These are phyloP conservation scores for Parasarocladium wereldwijsianum DNA, from an alignment of 2,329 filamentous ascomycete genomes.

Conservation along the genomic window DNA sequence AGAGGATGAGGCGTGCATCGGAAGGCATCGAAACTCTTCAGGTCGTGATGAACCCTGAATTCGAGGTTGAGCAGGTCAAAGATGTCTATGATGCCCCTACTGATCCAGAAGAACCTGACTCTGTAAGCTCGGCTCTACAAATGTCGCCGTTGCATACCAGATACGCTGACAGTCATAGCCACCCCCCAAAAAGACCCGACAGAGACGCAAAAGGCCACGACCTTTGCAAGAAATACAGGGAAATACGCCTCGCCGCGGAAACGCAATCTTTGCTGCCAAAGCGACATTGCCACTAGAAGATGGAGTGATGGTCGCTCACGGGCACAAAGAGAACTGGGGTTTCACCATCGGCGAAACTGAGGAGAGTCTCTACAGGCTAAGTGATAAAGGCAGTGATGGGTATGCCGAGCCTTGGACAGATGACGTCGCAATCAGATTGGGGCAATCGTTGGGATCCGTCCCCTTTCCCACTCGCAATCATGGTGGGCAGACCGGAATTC, in stretches of 20 bases:
- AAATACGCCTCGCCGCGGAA: conserved; percentile 16
- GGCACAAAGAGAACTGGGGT: too few species aligned
- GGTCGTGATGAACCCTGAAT: conserved; percentile 42
- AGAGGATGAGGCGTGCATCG: conserved; percentile 50
- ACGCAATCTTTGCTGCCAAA: neutral
- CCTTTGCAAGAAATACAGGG: conserved; percentile 19
- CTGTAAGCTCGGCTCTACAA: conserved; percentile 22
- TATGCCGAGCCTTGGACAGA: neutral
- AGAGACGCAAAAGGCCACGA: conserved; percentile 16
- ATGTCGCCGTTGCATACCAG: neutral
- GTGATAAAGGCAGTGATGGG: neutral
- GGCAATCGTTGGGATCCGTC: conserved; percentile 1
- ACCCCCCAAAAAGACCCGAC: conserved; percentile 14
- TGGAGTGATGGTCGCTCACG: too few species aligned
- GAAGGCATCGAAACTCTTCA: conserved; percentile 48
- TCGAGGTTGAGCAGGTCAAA: conserved; percentile 34
- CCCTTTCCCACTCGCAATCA: conserved; percentile 1
- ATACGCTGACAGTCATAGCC: conserved; percentile 10
- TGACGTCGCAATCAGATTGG: conserved; percentile 1
- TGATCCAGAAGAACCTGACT: conserved; percentile 20
- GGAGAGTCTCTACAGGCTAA: neutral
- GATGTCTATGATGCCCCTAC: conserved; percentile 46
- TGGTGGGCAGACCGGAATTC: too few species aligned
- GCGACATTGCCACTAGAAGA: too few species aligned
- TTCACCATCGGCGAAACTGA: too few species aligned